Evolutionary conservation across 805 yeast genomes (phyloP).

Genomic region (Saccharomyces jurei): DNA sequence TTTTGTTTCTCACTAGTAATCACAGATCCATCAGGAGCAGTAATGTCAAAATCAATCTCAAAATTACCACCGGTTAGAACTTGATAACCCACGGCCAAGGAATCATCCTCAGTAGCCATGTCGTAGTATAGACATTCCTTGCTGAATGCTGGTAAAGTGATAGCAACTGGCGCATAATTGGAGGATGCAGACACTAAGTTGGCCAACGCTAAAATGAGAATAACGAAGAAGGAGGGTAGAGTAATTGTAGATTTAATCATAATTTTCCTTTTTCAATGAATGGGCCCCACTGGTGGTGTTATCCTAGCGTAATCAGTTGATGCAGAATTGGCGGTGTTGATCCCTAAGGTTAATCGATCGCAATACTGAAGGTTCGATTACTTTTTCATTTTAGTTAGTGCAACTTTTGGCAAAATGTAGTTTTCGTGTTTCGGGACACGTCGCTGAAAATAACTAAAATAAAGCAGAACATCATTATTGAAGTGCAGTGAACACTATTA

Average conservation of each 20-base stretch:
- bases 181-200: constrained; percentile 14
- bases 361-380: neutral
- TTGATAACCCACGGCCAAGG: constrained; percentile 37
- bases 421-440: neutral
- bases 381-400: neutral
- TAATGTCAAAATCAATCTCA: constrained; percentile 56
- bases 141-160: constrained; percentile 35
- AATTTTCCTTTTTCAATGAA: neutral
- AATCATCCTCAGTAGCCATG: constrained; percentile 31
- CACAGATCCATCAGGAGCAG: constrained; percentile 43
- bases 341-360: neutral
- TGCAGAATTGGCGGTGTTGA: neutral
- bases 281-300: neutral
- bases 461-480: neutral
- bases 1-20: constrained; percentile 46
- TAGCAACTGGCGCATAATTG: constrained; percentile 31
- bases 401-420: neutral
- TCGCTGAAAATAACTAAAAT: neutral
- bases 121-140: constrained; percentile 38
- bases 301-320: neutral
- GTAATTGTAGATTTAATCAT: constrained; percentile 1
- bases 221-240: neutral
- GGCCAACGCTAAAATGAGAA: constrained; percentile 2
- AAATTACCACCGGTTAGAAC: constrained; percentile 63
- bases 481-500: neutral